Base-by-base conservation (phyloP, 108 stramenopile species). In the Schizochytrium sp. region DNA sequence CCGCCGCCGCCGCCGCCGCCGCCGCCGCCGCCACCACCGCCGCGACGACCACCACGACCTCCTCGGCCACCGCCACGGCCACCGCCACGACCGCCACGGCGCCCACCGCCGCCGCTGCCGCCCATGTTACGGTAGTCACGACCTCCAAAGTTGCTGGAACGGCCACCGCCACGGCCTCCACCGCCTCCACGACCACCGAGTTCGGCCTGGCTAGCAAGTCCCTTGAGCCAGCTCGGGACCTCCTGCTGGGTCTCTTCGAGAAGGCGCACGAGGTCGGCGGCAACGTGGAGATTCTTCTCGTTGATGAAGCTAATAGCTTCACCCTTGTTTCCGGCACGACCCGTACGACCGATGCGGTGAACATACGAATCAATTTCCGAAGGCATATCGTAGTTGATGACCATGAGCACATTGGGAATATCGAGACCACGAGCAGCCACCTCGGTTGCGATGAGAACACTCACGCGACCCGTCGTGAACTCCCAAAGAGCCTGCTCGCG, bases 321-420 rank as follows among this genome's bases (percentile, higher is more conserved):
- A 23, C 95, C 95, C 51, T 92, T 89, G 91, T 95, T 95, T 14
- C 95, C 94, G 53, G 90, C 94, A 87, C 94, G 94, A 18, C 95
- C 95, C 28, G 95, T 95, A 28, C 95, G 92, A 5, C 95, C 94
- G 59, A 95, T 95, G 88, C 95, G 93, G 88, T 95, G 95, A 12
- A 95, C 95, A 90, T 95, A 95, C 88, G 92, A 91, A 45, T 94
- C 94, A 63, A 95, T 93, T 55, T 89, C 92, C 18, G 89, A 87
- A 59, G 95, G 95, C 48, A 94, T 87, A 87, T 95, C 95, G 91
- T 90, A 95, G 88, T 95, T 94, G 92, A 94, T 92, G 43, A 95
- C 95, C 72, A 93, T 92, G 8, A 92, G 92, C 48, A 95, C 93
- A 57, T 93, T 93, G 63, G 89, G 83, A 58, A 95, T 94, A 92